Conservation (phyloP, 257 asterid species). For the Coffea eugenioides region DNA sequence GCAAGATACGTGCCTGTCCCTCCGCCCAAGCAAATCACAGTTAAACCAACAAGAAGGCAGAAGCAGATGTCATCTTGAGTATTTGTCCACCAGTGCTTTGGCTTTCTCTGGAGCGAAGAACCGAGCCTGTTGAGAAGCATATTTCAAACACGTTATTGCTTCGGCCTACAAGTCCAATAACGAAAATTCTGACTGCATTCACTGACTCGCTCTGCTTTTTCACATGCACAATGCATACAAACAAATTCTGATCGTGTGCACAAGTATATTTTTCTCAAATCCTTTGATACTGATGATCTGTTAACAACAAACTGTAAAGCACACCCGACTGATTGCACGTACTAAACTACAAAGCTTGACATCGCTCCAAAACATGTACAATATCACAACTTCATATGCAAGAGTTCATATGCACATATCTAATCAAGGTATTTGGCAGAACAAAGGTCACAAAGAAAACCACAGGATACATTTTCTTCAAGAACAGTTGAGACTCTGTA, state of each 20-base stretch:
- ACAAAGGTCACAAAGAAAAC: not conserved
- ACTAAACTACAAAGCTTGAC: not conserved
- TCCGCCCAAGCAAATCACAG: no score
- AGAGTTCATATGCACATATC: not conserved
- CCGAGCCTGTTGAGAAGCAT: conserved; percentile 60
- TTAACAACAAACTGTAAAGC: not conserved
- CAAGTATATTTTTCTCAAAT: not conserved
- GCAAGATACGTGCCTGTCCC: no score
- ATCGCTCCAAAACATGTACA: not conserved
- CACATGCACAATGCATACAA: not conserved
- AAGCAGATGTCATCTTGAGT: conserved; percentile 43
- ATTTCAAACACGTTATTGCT: not conserved
- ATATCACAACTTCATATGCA: not conserved
- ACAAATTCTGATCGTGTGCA: not conserved
- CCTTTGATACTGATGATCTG: no score
- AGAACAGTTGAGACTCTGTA: not conserved
- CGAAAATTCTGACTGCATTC: not conserved
- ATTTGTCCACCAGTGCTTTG: conserved; percentile 67
- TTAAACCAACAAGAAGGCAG: not conserved
- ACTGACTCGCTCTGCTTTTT: not conserved
- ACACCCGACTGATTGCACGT: not conserved
- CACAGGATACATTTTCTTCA: not conserved
- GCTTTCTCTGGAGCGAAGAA: conserved; percentile 83
- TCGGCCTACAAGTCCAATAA: not conserved
- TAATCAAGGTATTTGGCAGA: not conserved